Evolutionary conservation across 2,329 filamentous ascomycete genomes (phyloP), one percentile per base, ranked within the genome.

Genomic region (Colletotrichum tamarilloi): DNA sequence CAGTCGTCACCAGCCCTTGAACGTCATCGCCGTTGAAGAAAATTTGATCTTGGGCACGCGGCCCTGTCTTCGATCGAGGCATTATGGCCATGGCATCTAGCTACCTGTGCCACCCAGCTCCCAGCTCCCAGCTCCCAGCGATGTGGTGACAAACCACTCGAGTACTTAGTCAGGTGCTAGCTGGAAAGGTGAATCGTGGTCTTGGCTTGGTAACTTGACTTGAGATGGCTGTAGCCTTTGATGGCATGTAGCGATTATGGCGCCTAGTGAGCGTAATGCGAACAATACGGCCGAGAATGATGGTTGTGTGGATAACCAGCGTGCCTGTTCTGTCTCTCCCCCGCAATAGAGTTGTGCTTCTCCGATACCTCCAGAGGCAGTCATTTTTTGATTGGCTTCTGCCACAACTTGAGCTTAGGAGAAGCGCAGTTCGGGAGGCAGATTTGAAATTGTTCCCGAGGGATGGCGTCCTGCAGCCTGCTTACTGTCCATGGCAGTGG

Each of bases 391-490:
- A 49, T 49, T 49, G 42, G 42, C 59, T 22, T 46, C 38, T 11
- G 58, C 22, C 59, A 22, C 22, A 9, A 22, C 8, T 16, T 22
- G 49, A n/a, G 28, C 49, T 30, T n/a, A 68, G 46, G 35, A 53
- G 57, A 52, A 52, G 52, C 53, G 19, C 35, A 32, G 28, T 22
- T 32, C 16, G 28, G 32, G 4, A 28, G 60, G 22, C 52, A 22
- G 28, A 59, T 46, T 24, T 53, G 12, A n/a, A 55, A 42, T 28
- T 53, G 53, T 59, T 58, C 55, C 32, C 38, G 62, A 32, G 49
- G 49, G 24, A 58, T 70, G 55, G 68, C 66, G 57, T 59, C 64
- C 68, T 62, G 68, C 57, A 72, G 14, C 46, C 57, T 68, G 64
- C 68, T 68, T 62, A 68, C 57, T 59, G 35, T 26, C 32, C 35